Conservation (phyloP, 2,329 filamentous ascomycete species). For the Nothophaeocryptopus gaeumannii region DNA sequence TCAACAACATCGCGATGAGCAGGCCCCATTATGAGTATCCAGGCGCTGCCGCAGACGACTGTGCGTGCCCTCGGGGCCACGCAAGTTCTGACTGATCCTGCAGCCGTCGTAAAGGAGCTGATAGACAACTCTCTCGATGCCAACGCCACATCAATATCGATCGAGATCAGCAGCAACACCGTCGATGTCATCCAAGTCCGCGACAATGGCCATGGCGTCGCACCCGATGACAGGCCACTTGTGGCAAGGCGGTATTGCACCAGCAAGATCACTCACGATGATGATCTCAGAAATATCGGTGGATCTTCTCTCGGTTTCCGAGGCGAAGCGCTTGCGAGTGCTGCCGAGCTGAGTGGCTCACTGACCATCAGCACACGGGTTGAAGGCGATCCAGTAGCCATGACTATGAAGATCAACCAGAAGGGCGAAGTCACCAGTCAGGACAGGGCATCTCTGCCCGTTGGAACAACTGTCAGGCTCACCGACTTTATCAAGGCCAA, state of each 20-base stretch:
- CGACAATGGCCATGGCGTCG: slow-evolving; percentile 73
- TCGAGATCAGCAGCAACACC: slow-evolving; percentile 63
- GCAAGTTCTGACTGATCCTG: slow-evolving; percentile 58
- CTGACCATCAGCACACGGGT: slow-evolving; percentile 64
- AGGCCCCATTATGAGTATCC: slow-evolving; percentile 36
- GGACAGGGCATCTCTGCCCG: slow-evolving; percentile 52
- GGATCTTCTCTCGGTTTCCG: slow-evolving; percentile 69
- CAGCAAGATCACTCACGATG: slow-evolving; percentile 66
- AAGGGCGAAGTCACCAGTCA: slow-evolving; percentile 44
- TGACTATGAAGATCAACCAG: slow-evolving; percentile 50
- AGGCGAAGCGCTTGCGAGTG: slow-evolving; percentile 68
- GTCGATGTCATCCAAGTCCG: slow-evolving; percentile 67
- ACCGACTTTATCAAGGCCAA: slow-evolving; percentile 58
- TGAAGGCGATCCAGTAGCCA: slow-evolving; percentile 58
- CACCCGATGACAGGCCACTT: slow-evolving; percentile 57
- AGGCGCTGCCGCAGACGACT: slow-evolving; percentile 42
- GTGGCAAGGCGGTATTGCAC: slow-evolving; percentile 68
- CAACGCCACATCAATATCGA: slow-evolving; percentile 62
- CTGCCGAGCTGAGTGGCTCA: slow-evolving; percentile 56
- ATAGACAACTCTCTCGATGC: slow-evolving; percentile 76
- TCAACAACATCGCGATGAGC: slow-evolving; percentile 1
- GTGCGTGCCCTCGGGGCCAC: slow-evolving; percentile 60
- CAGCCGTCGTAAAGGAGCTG: slow-evolving; percentile 69
- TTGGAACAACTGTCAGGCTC: slow-evolving; percentile 68
- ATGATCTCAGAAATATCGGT: slow-evolving; percentile 58